These are phyloP conservation scores for Fragilariopsis cylindrus DNA, from an alignment of 108 stramenopile species.

Conservation along the genomic window DNA sequence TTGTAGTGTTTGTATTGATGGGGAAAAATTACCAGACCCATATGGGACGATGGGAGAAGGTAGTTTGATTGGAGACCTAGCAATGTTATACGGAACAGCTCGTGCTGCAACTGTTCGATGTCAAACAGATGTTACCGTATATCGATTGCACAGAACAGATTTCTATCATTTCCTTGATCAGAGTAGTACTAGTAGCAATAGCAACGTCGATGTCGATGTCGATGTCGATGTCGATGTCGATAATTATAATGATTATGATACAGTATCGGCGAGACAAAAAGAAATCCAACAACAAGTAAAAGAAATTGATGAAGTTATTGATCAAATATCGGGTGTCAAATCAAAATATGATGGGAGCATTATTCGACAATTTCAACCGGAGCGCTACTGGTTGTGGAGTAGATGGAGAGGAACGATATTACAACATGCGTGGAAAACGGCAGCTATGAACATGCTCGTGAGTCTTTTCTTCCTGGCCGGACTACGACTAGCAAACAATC, in stretches of 20 bases:
- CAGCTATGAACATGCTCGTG: conserved; percentile 28
- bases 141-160: not conserved
- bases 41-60: conserved; percentile 17
- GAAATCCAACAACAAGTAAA: not conserved
- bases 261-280: not conserved
- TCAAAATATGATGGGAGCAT: conserved; percentile 31
- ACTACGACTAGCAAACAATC: conserved; percentile 6
- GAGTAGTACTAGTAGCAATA: too few species aligned
- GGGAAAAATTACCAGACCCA: not conserved
- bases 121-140: conserved; percentile 2
- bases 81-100: conserved; percentile 3
- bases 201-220: too few species aligned
- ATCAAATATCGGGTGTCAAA: conserved; percentile 27
- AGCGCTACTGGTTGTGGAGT: conserved; percentile 37
- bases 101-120: conserved; percentile 2
- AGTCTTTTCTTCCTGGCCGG: conserved; percentile 1
- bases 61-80: conserved; percentile 8
- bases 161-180: not conserved
- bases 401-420: conserved; percentile 38
- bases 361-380: conserved; percentile 30
- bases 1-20: conserved; percentile 12
- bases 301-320: conserved; percentile 34
- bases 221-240: too few species aligned
- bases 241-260: too few species aligned
- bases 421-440: conserved; percentile 19